Conservation (phyloP, 2,329 filamentous ascomycete species). For the Lecanicillium sp. region DNA sequence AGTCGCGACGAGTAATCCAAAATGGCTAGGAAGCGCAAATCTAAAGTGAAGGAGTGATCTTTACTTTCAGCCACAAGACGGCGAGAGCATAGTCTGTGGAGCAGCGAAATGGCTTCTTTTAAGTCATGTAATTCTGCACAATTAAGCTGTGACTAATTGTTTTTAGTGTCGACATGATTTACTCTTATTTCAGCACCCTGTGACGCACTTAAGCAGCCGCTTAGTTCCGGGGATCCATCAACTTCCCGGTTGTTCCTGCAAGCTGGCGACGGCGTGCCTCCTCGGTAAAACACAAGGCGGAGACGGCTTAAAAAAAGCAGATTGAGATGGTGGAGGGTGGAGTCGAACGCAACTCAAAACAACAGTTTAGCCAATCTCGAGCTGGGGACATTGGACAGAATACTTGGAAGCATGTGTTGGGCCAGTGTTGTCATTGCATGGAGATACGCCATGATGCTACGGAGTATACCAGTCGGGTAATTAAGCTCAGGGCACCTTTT, state of each 20-base stretch:
- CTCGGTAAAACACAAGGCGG: too few relatives aligned
- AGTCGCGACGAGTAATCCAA: not conserved
- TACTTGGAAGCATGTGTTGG: too few relatives aligned
- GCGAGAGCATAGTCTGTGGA: not conserved
- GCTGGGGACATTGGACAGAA: too few relatives aligned
- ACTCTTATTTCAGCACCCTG: not conserved
- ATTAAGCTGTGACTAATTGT: not conserved
- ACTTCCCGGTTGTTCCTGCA: not conserved
- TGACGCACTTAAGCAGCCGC: not conserved
- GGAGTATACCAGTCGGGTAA: too few relatives aligned
- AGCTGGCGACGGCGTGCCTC: not conserved
- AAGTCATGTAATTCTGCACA: too few relatives aligned
- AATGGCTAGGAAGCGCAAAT: not conserved
- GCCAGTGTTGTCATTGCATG: too few relatives aligned
- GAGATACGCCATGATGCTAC: too few relatives aligned
- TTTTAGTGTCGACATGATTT: not conserved
- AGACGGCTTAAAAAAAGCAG: too few relatives aligned
- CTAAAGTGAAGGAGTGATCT: not conserved
- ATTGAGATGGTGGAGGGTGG: too few relatives aligned
- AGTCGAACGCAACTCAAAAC: too few relatives aligned
- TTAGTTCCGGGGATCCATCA: not conserved
- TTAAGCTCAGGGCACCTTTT: too few relatives aligned
- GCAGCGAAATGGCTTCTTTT: slow-evolving; percentile 3
- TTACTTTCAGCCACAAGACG: not conserved
- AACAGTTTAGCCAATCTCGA: too few relatives aligned